A percentile compares a stretch with the other conserved stretches of the same genome.
phyloP scores from a whole-genome alignment of 1,139 yeast species.

The Lodderomyces beijingensis region DNA sequence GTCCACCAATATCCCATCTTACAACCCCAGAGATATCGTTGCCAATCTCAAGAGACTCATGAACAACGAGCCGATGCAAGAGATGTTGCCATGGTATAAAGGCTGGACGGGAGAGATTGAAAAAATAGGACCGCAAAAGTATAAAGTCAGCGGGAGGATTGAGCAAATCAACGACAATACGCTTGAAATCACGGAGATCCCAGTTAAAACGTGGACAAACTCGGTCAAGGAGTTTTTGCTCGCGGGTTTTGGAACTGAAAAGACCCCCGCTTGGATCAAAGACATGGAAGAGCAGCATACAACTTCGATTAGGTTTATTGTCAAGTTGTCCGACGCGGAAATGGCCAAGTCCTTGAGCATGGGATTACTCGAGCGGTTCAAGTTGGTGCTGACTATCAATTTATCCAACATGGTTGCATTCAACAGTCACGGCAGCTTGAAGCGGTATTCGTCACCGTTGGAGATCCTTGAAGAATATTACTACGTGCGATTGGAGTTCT shows the following conservation, averaged over 20 bases:
- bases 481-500: constrained; percentile 80
- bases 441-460: constrained; percentile 68
- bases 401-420: constrained; percentile 93
- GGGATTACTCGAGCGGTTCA: constrained; percentile 83
- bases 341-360: constrained; percentile 72
- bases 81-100: constrained; percentile 90
- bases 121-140: constrained; percentile 59
- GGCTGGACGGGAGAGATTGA: constrained; percentile 92
- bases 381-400: constrained; percentile 63
- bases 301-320: constrained; percentile 70
- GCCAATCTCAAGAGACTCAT: constrained; percentile 67
- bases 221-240: constrained; percentile 81
- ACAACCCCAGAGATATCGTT: constrained; percentile 82
- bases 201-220: constrained; percentile 90
- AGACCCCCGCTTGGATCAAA: constrained; percentile 78
- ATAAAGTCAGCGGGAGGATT: constrained; percentile 71
- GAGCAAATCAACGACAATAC: constrained; percentile 79
- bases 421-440: constrained; percentile 87
- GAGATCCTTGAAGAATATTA: constrained; percentile 84
- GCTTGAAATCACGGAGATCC: constrained; percentile 86
- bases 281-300: constrained; percentile 96
- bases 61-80: constrained; percentile 65
- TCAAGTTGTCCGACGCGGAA: constrained; percentile 71
- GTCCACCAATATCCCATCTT: constrained; percentile 92
- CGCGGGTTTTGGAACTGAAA: constrained; percentile 73